Evolutionary conservation across 257 asterid species (phyloP).

Genomic region (Fraxinus cuspidata): DNA sequence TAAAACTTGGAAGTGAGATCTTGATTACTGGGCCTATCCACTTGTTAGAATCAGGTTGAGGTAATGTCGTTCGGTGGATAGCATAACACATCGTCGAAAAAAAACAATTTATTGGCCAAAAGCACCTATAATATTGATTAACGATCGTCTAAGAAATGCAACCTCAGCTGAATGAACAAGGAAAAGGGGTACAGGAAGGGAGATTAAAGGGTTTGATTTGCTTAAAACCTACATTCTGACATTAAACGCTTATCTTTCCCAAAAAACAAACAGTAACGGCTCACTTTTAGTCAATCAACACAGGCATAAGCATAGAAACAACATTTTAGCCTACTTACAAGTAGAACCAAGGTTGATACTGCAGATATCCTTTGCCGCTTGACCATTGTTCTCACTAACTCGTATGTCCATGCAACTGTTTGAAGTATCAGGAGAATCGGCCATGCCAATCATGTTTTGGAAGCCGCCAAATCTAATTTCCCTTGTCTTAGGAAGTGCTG

Average conservation of each 20-base stretch:
- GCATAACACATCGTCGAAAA: not conserved
- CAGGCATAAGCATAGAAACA: constrained; percentile 1
- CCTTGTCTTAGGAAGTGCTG: constrained; percentile 45
- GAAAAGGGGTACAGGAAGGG: not conserved
- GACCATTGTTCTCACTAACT: constrained; percentile 59
- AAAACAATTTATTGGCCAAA: constrained; percentile 1
- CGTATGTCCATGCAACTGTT: constrained; percentile 44
- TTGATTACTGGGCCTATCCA: constrained; percentile 80
- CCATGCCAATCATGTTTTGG: constrained; percentile 50
- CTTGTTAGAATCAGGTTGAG: constrained; percentile 37
- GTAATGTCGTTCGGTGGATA: constrained; percentile 36
- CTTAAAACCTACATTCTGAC: not conserved
- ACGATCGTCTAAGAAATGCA: not conserved
- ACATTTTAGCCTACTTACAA: constrained; percentile 41
- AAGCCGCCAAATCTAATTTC: constrained; percentile 45
- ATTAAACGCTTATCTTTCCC: not conserved
- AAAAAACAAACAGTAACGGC: not conserved
- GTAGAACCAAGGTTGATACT: constrained; percentile 55
- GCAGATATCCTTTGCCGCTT: constrained; percentile 55
- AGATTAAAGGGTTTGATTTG: no score
- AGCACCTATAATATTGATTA: not conserved
- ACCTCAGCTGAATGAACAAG: not conserved
- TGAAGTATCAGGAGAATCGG: constrained; percentile 28
- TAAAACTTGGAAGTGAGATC: constrained; percentile 92
- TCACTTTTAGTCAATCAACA: not conserved